These are phyloP conservation scores for Candida loeiensis DNA, from an alignment of 805 yeast genomes.

Conservation along the genomic window DNA sequence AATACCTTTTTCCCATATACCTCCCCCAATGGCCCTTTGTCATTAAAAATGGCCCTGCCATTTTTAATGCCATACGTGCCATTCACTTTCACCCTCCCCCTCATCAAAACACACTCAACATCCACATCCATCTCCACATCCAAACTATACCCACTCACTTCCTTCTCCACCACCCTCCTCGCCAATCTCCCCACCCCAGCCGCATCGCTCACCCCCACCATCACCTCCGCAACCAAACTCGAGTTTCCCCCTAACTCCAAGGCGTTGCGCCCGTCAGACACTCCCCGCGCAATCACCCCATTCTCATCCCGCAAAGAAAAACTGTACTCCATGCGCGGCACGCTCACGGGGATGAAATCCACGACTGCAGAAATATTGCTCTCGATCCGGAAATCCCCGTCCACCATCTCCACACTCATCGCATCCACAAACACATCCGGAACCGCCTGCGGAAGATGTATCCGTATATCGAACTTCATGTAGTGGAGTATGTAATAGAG, in stretches of 20 bases:
- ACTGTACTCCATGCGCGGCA: constrained; percentile 1
- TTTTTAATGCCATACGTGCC: no score
- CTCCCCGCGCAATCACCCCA: neutral
- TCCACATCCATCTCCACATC: no score
- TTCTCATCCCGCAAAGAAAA: neutral
- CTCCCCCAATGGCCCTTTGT: no score
- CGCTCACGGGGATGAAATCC: constrained; percentile 5
- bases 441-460: constrained; percentile 14
- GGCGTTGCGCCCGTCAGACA: neutral
- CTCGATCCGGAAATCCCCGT: constrained; percentile 4
- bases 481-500: constrained; percentile 17
- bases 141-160: no score
- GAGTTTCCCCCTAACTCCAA: neutral
- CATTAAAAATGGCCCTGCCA: no score
- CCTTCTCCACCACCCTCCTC: no score
- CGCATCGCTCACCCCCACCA: neutral
- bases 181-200: neutral
- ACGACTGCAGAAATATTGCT: constrained; percentile 2
- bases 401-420: constrained; percentile 1
- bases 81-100: no score
- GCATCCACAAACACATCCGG: neutral
- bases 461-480: constrained; percentile 12
- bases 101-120: no score
- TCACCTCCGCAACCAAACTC: neutral
- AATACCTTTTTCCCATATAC: no score